These are phyloP conservation scores for Suhomyces tanzawaensis DNA, from an alignment of 805 yeast species.

Conservation along the genomic window DNA sequence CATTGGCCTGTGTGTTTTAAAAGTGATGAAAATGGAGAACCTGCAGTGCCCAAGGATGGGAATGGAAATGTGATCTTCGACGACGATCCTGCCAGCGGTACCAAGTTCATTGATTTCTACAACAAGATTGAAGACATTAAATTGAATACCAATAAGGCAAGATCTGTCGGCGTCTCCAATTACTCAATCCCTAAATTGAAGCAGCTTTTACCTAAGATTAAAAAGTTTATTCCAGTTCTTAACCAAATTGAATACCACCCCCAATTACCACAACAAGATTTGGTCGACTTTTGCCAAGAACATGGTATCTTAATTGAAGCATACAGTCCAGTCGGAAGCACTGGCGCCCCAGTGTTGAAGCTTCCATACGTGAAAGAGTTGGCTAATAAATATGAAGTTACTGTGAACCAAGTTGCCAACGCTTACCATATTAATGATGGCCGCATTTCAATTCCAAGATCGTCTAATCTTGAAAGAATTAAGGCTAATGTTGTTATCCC, in stretches of 20 bases:
- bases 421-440: constrained; percentile 65
- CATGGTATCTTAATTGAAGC: constrained; percentile 47
- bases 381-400: constrained; percentile 54
- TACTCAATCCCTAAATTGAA: constrained; percentile 31
- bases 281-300: constrained; percentile 36
- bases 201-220: constrained; percentile 32
- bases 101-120: constrained; percentile 29
- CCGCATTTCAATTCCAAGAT: constrained; percentile 64
- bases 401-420: constrained; percentile 55
- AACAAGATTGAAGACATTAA: constrained; percentile 26
- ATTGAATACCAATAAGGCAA: constrained; percentile 34
- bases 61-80: constrained; percentile 34
- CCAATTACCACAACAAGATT: constrained; percentile 36
- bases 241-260: constrained; percentile 49
- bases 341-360: constrained; percentile 62
- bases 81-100: constrained; percentile 35
- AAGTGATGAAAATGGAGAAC: constrained; percentile 40
- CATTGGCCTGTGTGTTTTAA: constrained; percentile 50
- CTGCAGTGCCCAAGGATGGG: constrained; percentile 34
- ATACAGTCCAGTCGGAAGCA: constrained; percentile 62
- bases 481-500: constrained; percentile 35
- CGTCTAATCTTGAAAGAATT: constrained; percentile 66
- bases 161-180: constrained; percentile 60
- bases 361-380: constrained; percentile 49
- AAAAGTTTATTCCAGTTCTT: constrained; percentile 47